Evolutionary conservation across 169 alveolate genomes (phyloP), one percentile per base, ranked within the genome.

Genomic region (Neospora caninum): DNA sequence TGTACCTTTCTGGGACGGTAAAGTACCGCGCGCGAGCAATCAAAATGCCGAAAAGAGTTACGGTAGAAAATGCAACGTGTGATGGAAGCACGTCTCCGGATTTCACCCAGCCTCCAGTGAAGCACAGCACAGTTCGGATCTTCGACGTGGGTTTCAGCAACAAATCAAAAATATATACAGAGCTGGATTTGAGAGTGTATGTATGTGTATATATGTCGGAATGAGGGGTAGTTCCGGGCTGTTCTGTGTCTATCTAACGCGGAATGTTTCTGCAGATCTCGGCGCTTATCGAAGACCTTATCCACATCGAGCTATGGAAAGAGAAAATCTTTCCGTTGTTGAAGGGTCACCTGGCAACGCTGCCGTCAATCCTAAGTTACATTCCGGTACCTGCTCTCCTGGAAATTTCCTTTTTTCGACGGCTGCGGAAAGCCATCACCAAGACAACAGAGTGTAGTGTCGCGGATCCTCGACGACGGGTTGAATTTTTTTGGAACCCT

Each of bases 281-380:
- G 25, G 20, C 38, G 36, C 64, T 91, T 49, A 91, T 91, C 25
- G 89, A 91, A 41, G 94, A 91, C 18, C 49, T 91, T 16, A 53
- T 91, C 29, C 9, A 49, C 22, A 25, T 78, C 41, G 94, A 91
- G n/a, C 31, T 53, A 0, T 91, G 94, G 94, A 78, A 49, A 43
- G 94, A 91, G 29, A 91, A 91, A 43, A 67, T 91, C 82, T 45
- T 43, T 25, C 94, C 94, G 18, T 39, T 91, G 29, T 20, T 91
- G 10, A 41, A 53, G 31, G 54, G 34, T 13, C 49, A 27, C 43
- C 54, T 82, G 39, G 36, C 80, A 29, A 78, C 22, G 38, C 45
- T 45, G 42, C 36, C 89, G 31, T 25, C 82, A 6, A 27, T 91
- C 58, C 36, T 41, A 10, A 42, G 73, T 53, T 91, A 91, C 39